phyloP scores from a whole-genome alignment of 305 asterid genomes.

The Withania somnifera region DNA sequence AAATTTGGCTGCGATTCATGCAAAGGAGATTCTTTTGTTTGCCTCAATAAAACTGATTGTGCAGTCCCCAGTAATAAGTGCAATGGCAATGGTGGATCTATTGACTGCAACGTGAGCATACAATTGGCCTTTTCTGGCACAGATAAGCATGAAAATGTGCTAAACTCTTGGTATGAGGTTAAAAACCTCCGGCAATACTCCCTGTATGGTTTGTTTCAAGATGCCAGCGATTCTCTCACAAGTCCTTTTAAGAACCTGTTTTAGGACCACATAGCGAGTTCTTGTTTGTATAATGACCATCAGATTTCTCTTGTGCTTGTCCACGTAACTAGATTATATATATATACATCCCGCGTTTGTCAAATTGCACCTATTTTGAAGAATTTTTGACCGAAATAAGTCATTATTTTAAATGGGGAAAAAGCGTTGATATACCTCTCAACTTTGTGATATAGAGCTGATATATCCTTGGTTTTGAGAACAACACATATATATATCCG shows the following conservation, averaged over 20 bases:
- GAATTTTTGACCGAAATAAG: too few relatives aligned
- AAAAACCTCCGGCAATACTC: conserved; percentile 70
- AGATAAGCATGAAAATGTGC: conserved; percentile 51
- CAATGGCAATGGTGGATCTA: conserved; percentile 40
- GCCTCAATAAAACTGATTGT: conserved; percentile 72
- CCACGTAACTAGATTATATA: not conserved
- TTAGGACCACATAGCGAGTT: conserved; percentile 11
- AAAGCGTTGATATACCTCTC: too few relatives aligned
- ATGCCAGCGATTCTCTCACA: conserved; percentile 30
- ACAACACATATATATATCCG: too few relatives aligned
- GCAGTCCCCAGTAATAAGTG: conserved; percentile 53
- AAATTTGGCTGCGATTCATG: conserved; percentile 59
- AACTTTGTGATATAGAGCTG: too few relatives aligned
- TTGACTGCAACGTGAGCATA: conserved; percentile 48
- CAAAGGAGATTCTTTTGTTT: conserved; percentile 35
- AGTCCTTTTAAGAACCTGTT: conserved; percentile 33
- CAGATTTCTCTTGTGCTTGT: not conserved
- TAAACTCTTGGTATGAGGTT: conserved; percentile 86
- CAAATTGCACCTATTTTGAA: too few relatives aligned
- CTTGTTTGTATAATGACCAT: not conserved
- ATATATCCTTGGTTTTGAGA: too few relatives aligned
- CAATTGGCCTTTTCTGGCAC: conserved; percentile 82
- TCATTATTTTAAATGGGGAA: too few relatives aligned
- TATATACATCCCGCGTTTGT: not conserved
- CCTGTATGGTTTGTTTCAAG: conserved; percentile 44